These are phyloP conservation scores for Globisporangium nodosum DNA, from an alignment of 352 stramenopile species.

Conservation along the genomic window DNA sequence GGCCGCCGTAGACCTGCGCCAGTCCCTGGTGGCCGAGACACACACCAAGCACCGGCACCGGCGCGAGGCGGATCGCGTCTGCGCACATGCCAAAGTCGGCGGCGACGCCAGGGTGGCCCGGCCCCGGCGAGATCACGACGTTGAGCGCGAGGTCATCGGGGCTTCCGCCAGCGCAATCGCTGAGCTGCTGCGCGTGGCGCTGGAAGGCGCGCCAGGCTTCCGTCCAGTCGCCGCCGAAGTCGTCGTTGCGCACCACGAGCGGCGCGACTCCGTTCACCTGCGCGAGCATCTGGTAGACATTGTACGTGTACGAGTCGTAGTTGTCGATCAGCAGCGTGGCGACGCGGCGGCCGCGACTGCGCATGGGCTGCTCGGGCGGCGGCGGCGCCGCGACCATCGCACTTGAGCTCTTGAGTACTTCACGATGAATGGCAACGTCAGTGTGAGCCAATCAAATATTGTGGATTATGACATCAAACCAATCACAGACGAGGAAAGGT, in stretches of 20 bases:
- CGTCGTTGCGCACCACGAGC: conserved; percentile 92
- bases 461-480: no score
- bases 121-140: conserved; percentile 89
- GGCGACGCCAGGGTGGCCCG: conserved; percentile 72
- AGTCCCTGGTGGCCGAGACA: conserved; percentile 97
- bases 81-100: conserved; percentile 88
- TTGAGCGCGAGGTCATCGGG: conserved; percentile 42
- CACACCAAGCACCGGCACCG: conserved; percentile 92
- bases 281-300: conserved; percentile 93
- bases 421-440: no score
- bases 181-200: conserved; percentile 22
- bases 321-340: conserved; percentile 94
- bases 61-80: conserved; percentile 49
- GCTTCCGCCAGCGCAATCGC: background rate
- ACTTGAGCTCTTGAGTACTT: background rate
- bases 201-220: conserved; percentile 55
- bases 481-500: no score
- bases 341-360: conserved; percentile 20
- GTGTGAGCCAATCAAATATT: no score
- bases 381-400: conserved; percentile 25
- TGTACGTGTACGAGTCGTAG: conserved; percentile 98
- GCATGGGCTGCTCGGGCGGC: background rate
- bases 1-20: conserved; percentile 81
- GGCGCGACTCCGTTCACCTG: conserved; percentile 87
- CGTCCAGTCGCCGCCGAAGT: conserved; percentile 62